Evolutionary conservation across 176 grass and related monocot species (phyloP), one percentile per base, ranked within the genome.

Genomic region (Tuctoria greenei): DNA sequence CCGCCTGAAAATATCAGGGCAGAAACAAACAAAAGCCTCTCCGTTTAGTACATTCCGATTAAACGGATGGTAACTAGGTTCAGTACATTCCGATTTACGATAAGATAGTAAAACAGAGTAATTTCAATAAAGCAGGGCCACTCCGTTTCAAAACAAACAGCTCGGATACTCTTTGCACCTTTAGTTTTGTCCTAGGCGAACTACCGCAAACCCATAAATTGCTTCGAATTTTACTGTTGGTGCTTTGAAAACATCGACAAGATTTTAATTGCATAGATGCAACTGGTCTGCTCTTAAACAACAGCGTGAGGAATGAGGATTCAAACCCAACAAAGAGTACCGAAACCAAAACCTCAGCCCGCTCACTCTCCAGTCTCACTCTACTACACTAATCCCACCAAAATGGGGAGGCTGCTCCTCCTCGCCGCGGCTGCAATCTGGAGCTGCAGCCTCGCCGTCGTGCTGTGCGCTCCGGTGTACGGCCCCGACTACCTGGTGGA

Each of bases 401-500:
- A 63, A 75, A 88, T 84, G 86, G 71, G 71, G 76, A 84, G 21
- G 56, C 56, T 80, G 57, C 57, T 84, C 24, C 56, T 59, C 71
- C 45, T 73, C 61, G 8, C 24, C 52, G 17, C 16, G 23, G 77
- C 76, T 21, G 61, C 37, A 23, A 44, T 68, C 55, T 73, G 68
- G 16, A 10, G 34, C 63, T 47, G 31, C 68, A 31, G 44, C 79
- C 9, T 15, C 56, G 46, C 43, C 23, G 81, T 3, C 18, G 79
- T 72, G 14, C 61, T 20, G 11, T 75, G 68, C 62, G 38, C 76
- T 58, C 76, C 81, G 65, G 86, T 80, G 62, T 68, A 93, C 73
- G 45, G 69, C 42, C 52, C 73, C 5, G 73, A 85, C 23, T 73
- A 86, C 80, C 83, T 97, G 35, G 78, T 86, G 24, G 83, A 85